phyloP scores from a whole-genome alignment of 176 grass and related monocot genomes.

The Stipa capillata region DNA sequence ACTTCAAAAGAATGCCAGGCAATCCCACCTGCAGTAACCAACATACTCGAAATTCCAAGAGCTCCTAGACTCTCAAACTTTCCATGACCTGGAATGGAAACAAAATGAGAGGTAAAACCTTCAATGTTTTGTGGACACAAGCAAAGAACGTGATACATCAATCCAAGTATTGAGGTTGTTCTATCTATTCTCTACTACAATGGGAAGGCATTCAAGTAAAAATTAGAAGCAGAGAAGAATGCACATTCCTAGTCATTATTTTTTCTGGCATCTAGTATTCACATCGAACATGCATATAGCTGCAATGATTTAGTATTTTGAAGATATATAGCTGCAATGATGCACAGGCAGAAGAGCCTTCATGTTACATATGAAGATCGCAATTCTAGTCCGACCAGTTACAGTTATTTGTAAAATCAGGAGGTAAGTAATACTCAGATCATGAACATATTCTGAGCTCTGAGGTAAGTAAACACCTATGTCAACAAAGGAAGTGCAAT shows the following conservation, averaged over 20 bases:
- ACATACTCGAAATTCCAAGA: slow-evolving; percentile 93
- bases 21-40: slow-evolving; percentile 87
- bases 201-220: not conserved
- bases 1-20: slow-evolving; percentile 98
- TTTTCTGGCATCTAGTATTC: not conserved
- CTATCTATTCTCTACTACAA: not conserved
- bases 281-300: not conserved
- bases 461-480: not conserved
- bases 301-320: too few species aligned
- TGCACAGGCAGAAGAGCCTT: not conserved
- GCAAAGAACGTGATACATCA: not conserved
- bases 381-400: not conserved
- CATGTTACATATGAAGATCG: not conserved
- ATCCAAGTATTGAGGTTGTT: not conserved
- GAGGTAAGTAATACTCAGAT: not conserved
- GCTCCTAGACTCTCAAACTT: slow-evolving; percentile 88
- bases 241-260: not conserved
- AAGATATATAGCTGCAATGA: too few species aligned
- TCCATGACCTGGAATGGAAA: slow-evolving; percentile 63
- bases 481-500: not conserved
- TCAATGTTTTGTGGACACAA: not conserved
- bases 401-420: not conserved
- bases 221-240: slow-evolving; percentile 10
- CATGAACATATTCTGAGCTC: not conserved
- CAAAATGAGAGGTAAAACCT: not conserved